Conservation (phyloP, 106 monocot genomes). For the Vanilla planifolia region DNA sequence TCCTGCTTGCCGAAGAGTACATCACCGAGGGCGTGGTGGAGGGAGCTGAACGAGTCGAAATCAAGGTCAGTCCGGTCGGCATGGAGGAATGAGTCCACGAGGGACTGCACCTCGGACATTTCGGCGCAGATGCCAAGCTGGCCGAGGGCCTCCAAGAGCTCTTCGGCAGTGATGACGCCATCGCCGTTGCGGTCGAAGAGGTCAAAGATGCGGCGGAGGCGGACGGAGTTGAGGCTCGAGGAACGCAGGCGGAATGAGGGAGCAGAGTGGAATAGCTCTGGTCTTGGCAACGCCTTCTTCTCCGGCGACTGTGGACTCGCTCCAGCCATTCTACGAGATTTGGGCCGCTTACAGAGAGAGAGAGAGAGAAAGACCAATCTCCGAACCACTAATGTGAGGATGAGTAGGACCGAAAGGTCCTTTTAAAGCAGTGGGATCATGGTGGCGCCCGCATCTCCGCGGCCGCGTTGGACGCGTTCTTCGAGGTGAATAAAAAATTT, state of each 20-base stretch:
- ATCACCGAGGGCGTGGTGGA: slow-evolving; percentile 34
- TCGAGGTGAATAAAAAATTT: too few relatives aligned
- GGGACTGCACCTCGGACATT: slow-evolving; percentile 18
- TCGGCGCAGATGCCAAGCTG: slow-evolving; percentile 25
- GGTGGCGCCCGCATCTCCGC: too few relatives aligned
- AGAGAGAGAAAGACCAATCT: background rate
- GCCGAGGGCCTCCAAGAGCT: slow-evolving; percentile 5
- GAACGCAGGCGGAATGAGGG: slow-evolving; percentile 10
- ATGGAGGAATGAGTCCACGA: slow-evolving; percentile 15
- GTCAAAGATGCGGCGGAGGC: slow-evolving; percentile 13
- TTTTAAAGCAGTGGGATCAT: too few relatives aligned
- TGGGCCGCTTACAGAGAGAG: background rate
- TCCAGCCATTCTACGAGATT: background rate
- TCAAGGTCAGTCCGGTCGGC: slow-evolving; percentile 23
- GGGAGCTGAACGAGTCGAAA: slow-evolving; percentile 33
- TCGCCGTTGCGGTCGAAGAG: slow-evolving; percentile 7
- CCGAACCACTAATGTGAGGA: too few relatives aligned
- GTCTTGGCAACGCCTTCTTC: too few relatives aligned
- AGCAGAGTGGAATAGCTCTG: background rate
- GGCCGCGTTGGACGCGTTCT: too few relatives aligned
- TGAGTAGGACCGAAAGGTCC: background rate
- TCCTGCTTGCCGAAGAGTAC: background rate
- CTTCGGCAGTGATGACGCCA: slow-evolving; percentile 6
- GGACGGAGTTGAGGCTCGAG: slow-evolving; percentile 7
- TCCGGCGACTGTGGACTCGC: background rate